Evolutionary conservation across 2,329 filamentous ascomycete genomes (phyloP).

Genomic region (Plectosphaerella cucumerina): DNA sequence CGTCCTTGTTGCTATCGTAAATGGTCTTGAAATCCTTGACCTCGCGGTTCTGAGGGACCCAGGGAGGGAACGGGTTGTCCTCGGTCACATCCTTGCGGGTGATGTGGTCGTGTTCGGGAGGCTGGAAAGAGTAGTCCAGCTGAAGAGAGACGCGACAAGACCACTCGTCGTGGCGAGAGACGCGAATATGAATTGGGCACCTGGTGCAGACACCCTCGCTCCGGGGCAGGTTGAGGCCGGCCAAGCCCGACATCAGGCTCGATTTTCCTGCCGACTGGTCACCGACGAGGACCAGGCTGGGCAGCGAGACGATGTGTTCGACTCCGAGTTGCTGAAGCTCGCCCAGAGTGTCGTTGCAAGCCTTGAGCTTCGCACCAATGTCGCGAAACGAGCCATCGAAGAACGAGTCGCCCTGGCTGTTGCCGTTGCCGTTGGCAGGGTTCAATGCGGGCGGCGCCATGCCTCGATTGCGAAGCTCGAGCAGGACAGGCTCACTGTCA

Average conservation of each 20-base stretch:
- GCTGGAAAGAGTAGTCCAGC: conserved; percentile 56
- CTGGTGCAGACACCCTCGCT: conserved; percentile 71
- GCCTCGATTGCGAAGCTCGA: conserved; percentile 28
- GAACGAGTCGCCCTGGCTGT: conserved; percentile 30
- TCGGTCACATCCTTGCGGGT: conserved; percentile 42
- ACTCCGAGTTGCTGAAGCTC: conserved; percentile 70
- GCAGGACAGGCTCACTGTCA: conserved; percentile 31
- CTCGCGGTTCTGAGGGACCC: conserved; percentile 47
- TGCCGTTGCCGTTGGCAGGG: conserved; percentile 11
- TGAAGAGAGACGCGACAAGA: conserved; percentile 64
- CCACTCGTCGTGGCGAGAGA: conserved; percentile 58
- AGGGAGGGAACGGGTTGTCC: conserved; percentile 58
- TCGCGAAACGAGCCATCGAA: conserved; percentile 41
- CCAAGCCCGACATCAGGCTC: conserved; percentile 59
- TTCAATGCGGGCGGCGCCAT: conserved; percentile 9
- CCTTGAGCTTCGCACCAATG: conserved; percentile 60
- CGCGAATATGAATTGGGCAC: conserved; percentile 76
- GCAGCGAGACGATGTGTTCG: conserved; percentile 64
- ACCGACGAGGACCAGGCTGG: conserved; percentile 78
- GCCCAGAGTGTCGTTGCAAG: conserved; percentile 61
- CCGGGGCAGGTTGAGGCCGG: conserved; percentile 68
- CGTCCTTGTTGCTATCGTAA: conserved; percentile 40
- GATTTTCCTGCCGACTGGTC: conserved; percentile 86
- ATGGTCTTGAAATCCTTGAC: conserved; percentile 61
- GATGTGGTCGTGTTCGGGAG: conserved; percentile 31